A percentile compares a stretch with the other conserved stretches of the same genome.
Evolutionary conservation across 2,329 filamentous ascomycete species (phyloP).

Genomic region (Exophiala xenobiotica): DNA sequence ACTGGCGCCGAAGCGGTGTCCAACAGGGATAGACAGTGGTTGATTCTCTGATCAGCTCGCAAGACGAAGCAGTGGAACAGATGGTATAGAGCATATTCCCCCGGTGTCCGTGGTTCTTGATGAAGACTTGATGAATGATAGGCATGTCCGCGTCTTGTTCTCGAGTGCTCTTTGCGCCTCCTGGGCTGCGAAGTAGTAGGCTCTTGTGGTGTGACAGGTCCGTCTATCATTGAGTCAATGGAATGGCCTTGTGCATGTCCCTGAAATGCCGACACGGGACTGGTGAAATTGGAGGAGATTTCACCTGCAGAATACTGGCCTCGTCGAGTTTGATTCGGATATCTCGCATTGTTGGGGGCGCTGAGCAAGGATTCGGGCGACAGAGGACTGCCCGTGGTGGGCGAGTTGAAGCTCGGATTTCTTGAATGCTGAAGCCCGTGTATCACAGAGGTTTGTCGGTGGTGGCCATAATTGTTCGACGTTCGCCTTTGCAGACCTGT

Average conservation of each 20-base stretch:
- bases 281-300: slow-evolving; percentile 13
- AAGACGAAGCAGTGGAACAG: slow-evolving; percentile 96
- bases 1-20: slow-evolving; percentile 80
- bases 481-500: slow-evolving; percentile 50
- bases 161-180: slow-evolving; percentile 61
- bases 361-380: slow-evolving; percentile 29
- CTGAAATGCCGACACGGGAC: slow-evolving; percentile 22
- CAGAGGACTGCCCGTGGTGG: slow-evolving; percentile 73
- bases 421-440: slow-evolving; percentile 88
- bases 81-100: slow-evolving; percentile 94
- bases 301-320: slow-evolving; percentile 22
- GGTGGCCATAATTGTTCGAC: slow-evolving; percentile 72
- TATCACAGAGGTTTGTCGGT: slow-evolving; percentile 94
- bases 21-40: slow-evolving; percentile 76
- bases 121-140: slow-evolving; percentile 74
- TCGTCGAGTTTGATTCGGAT: slow-evolving; percentile 12
- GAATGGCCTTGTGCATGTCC: slow-evolving; percentile 35
- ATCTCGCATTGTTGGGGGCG: slow-evolving; percentile 17
- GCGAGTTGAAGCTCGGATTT: slow-evolving; percentile 82
- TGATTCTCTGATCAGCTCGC: slow-evolving; percentile 94
- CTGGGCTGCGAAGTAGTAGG: slow-evolving; percentile 16
- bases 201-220: slow-evolving; percentile 41
- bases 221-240: slow-evolving; percentile 36
- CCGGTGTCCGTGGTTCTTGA: slow-evolving; percentile 83
- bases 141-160: slow-evolving; percentile 67